Percentiles rank a stretch among this genome's conserved stretches.
phyloP scores from a whole-genome alignment of 2,329 filamentous ascomycete genomes.

The Bipolaris oryzae region DNA sequence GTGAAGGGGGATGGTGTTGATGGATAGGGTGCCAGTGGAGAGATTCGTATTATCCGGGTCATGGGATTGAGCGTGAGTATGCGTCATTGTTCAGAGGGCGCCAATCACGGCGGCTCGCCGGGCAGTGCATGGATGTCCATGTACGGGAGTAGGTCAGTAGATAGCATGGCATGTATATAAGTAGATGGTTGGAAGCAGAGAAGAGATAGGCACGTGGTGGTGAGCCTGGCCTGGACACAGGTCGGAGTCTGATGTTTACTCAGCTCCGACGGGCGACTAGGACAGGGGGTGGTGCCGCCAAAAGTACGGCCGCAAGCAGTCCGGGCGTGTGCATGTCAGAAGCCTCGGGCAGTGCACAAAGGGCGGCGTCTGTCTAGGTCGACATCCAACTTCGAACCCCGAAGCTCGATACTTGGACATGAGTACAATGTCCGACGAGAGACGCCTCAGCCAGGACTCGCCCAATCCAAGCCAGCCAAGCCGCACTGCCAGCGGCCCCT shows the following conservation, averaged over 20 bases:
- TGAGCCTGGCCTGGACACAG: neutral
- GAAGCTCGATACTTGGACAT: no score
- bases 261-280: slow-evolving; percentile 14
- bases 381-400: no score
- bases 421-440: slow-evolving; percentile 26
- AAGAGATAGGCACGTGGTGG: neutral
- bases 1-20: no score
- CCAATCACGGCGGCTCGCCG: no score
- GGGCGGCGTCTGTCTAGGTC: no score
- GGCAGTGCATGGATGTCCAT: no score
- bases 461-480: slow-evolving; percentile 26
- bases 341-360: neutral
- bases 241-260: slow-evolving; percentile 10
- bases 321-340: slow-evolving; percentile 2
- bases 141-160: no score
- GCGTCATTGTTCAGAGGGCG: no score
- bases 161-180: no score
- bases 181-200: neutral
- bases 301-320: slow-evolving; percentile 10
- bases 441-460: slow-evolving; percentile 25
- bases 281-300: slow-evolving; percentile 12
- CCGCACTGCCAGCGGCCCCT: slow-evolving; percentile 24
- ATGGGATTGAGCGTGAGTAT: no score
- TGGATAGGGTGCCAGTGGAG: no score
- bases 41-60: no score